Conservation (phyloP, 805 yeast genomes). For the Spathaspora girioi region DNA sequence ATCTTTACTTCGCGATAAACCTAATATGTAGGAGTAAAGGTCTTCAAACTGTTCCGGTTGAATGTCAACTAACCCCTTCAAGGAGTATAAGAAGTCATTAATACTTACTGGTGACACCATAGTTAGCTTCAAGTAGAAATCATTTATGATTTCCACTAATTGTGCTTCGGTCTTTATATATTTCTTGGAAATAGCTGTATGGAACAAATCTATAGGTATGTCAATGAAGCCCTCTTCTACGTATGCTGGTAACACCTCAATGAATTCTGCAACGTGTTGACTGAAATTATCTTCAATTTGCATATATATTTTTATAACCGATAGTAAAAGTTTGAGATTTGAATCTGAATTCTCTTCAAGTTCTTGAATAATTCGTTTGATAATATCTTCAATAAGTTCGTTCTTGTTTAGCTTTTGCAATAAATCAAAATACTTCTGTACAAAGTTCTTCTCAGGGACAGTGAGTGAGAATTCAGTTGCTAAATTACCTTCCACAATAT, state of each 20-base stretch:
- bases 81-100: constrained; percentile 1
- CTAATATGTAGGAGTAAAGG: constrained; percentile 26
- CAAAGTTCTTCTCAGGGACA: constrained; percentile 1
- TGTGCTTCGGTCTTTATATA: constrained; percentile 12
- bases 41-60: constrained; percentile 15
- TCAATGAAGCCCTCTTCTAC: constrained; percentile 24
- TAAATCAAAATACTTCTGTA: constrained; percentile 10
- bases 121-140: constrained; percentile 26
- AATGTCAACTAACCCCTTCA: constrained; percentile 8
- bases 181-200: constrained; percentile 17
- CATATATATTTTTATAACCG: constrained; percentile 1
- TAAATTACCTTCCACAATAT: background rate
- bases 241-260: constrained; percentile 18
- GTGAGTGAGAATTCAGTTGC: background rate
- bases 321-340: background rate
- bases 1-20: constrained; percentile 21
- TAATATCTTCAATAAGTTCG: background rate
- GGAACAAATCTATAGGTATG: constrained; percentile 15
- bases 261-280: constrained; percentile 5
- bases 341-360: constrained; percentile 6
- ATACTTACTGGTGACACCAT: constrained; percentile 10
- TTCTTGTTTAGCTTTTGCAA: constrained; percentile 1
- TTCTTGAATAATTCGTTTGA: constrained; percentile 7
- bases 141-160: constrained; percentile 28
- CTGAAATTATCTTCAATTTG: background rate